Base-by-base conservation (phyloP, 2,329 filamentous ascomycete genomes). In the Hypoxylon sp. region DNA sequence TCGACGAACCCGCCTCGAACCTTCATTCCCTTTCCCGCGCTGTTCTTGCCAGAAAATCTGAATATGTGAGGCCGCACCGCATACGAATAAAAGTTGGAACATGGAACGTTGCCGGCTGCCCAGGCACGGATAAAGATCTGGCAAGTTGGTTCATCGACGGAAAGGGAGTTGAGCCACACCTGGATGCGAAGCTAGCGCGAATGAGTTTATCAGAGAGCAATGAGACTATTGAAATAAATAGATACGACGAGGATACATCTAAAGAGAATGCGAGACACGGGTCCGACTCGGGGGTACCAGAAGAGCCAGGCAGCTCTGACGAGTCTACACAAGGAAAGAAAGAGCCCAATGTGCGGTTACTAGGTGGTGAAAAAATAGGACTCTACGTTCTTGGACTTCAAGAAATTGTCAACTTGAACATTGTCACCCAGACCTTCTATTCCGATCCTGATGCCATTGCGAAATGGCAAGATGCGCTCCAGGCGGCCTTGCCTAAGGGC, bases 371-470 rank as follows among this genome's bases (percentile, higher is more conserved):
- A 22, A 89, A 94, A n/a, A 87, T 98, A 48, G 95, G 92, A 1
- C 86, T 99, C 14, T 99, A 98, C 77, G 92, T 95, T 0, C 84
- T 99, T 6, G 95, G 94, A 0, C 82, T 99, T 61, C 96, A 99
- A 77, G 96, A 99, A 81, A 90, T 98, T 27, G 92, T 98, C 10
- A 94, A 97, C 78, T 85, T 99, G 64, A 91, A 90, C 27, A 91
- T 92, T 33, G 89, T 94, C 2, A 87, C 91, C 27, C 93, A 97
- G 77, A 94, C 95, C 35, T 84, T 90, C 5, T 97, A 93, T 76
- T 89, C 89, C 2, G 94, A 98, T 76, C 88, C 90, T 0, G 86
- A 85, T 4, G 86, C 90, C 1, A 88, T 90, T 31, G 90, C 89
- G 50, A 92, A 90, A 79, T 99, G 94, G 94, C 95, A 94, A 79